These are phyloP conservation scores for Naganishia sp. DNA, from an alignment of 1,284 basidiomycete genomes.

Conservation along the genomic window DNA sequence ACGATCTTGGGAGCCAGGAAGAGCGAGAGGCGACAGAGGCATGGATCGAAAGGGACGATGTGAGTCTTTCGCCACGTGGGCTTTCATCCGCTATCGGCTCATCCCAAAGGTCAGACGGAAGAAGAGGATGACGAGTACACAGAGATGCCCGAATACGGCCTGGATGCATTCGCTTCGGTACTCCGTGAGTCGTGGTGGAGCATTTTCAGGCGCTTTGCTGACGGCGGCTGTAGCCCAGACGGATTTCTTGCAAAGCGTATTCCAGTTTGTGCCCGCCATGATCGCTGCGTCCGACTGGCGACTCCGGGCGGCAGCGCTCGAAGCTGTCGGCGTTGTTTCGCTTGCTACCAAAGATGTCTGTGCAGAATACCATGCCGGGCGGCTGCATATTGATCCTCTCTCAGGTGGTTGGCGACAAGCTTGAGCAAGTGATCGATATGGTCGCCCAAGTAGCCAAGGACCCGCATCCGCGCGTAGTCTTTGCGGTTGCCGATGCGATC, in stretches of 20 bases:
- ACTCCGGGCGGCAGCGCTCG: slow-evolving; percentile 10
- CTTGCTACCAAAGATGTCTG: slow-evolving; percentile 17
- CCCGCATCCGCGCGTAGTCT: slow-evolving; percentile 21
- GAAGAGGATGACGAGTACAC: slow-evolving; percentile 29
- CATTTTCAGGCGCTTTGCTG: neutral
- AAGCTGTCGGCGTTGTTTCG: slow-evolving; percentile 25
- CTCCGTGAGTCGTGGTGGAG: neutral
- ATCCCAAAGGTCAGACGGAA: neutral
- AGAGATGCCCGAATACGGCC: slow-evolving; percentile 26
- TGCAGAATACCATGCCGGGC: neutral
- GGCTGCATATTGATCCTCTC: neutral
- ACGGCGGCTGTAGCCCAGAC: neutral
- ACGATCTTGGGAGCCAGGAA: slow-evolving; percentile 4
- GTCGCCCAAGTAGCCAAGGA: slow-evolving; percentile 6
- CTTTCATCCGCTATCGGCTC: neutral
- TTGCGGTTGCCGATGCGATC: slow-evolving; percentile 22
- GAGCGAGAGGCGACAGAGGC: slow-evolving; percentile 11
- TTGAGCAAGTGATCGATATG: slow-evolving; percentile 11
- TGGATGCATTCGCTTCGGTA: slow-evolving; percentile 17
- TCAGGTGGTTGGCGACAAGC: slow-evolving; percentile 2
- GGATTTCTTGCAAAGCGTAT: slow-evolving; percentile 7
- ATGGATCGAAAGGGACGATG: slow-evolving; percentile 30
- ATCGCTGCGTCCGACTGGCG: slow-evolving; percentile 25
- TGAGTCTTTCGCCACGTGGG: neutral
- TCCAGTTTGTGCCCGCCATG: slow-evolving; percentile 10